Conservation (phyloP, 2,329 filamentous ascomycete genomes). For the Botrytis sinoallii region DNA sequence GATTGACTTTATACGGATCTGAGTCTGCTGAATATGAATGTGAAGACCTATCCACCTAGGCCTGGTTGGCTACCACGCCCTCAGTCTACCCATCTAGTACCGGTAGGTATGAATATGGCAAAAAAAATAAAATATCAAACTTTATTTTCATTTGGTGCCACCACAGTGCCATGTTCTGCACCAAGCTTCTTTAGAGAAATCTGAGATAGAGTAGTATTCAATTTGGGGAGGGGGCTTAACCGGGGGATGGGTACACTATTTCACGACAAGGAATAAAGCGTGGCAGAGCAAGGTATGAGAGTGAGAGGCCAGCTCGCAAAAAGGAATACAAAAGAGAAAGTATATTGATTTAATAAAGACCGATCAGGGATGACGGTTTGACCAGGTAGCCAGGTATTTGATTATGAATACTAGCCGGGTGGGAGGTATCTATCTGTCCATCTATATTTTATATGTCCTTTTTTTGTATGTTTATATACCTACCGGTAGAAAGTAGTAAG, state of each 20-base stretch:
- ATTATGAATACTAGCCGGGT: not conserved
- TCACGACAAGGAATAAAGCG: constrained; percentile 4
- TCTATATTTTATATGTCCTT: not conserved
- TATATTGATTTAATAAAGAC: not conserved
- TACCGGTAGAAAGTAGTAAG: no score
- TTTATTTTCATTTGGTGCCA: not conserved
- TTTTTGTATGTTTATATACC: not conserved
- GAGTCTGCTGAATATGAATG: not conserved
- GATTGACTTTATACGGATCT: not conserved
- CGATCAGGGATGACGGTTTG: not conserved
- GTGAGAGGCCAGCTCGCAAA: not conserved
- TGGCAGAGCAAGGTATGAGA: constrained; percentile 10
- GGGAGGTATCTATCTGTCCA: no score
- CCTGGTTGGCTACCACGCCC: no score
- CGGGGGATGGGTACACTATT: not conserved
- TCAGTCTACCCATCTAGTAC: no score
- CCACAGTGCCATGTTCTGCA: constrained; percentile 25
- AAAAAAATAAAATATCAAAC: not conserved
- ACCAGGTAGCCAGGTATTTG: not conserved
- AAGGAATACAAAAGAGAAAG: not conserved
- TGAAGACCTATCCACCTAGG: not conserved
- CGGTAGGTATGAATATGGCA: not conserved
- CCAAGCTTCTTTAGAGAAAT: constrained; percentile 22
- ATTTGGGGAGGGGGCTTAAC: not conserved
- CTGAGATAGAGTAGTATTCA: not conserved